A percentile compares a stretch with the other conserved stretches of the same genome.
phyloP scores from a whole-genome alignment of 192 early-diverging fungal genomes.

The Linderina pennispora region DNA sequence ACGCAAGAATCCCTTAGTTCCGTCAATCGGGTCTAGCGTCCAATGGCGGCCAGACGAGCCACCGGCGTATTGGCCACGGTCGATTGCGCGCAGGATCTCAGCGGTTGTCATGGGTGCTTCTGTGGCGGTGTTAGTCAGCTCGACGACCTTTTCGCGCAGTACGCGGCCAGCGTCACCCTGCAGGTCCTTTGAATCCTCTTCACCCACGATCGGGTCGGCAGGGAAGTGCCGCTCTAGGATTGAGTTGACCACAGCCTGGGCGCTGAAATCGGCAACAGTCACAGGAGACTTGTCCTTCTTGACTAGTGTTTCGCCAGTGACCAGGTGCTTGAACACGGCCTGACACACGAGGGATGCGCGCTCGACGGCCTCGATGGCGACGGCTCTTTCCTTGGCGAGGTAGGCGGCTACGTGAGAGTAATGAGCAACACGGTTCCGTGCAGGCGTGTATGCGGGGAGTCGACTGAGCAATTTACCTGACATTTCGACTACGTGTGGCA shows the following conservation, averaged over 20 bases:
- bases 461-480: too few species aligned
- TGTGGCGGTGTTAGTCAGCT: slow-evolving; percentile 67
- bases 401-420: slow-evolving; percentile 20
- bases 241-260: slow-evolving; percentile 91
- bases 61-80: slow-evolving; percentile 79
- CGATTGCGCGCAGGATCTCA: slow-evolving; percentile 79
- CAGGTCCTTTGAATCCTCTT: slow-evolving; percentile 90
- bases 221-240: slow-evolving; percentile 75
- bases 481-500: too few species aligned
- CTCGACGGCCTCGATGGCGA: slow-evolving; percentile 87
- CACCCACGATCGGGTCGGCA: slow-evolving; percentile 87
- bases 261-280: slow-evolving; percentile 95
- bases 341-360: slow-evolving; percentile 84
- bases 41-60: slow-evolving; percentile 70
- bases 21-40: slow-evolving; percentile 89
- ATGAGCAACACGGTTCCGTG: too few species aligned
- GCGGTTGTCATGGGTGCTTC: slow-evolving; percentile 54
- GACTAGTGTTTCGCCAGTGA: slow-evolving; percentile 72
- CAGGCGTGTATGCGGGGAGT: too few species aligned
- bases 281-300: slow-evolving; percentile 97
- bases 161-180: slow-evolving; percentile 57
- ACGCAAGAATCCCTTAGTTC: slow-evolving; percentile 97
- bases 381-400: slow-evolving; percentile 62
- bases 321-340: slow-evolving; percentile 76
- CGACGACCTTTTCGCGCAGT: slow-evolving; percentile 72